Percentiles rank a stretch among this genome's conserved stretches.
phyloP scores from a whole-genome alignment of 2,329 filamentous ascomycete species.

The Aspergillus viridinutans region DNA sequence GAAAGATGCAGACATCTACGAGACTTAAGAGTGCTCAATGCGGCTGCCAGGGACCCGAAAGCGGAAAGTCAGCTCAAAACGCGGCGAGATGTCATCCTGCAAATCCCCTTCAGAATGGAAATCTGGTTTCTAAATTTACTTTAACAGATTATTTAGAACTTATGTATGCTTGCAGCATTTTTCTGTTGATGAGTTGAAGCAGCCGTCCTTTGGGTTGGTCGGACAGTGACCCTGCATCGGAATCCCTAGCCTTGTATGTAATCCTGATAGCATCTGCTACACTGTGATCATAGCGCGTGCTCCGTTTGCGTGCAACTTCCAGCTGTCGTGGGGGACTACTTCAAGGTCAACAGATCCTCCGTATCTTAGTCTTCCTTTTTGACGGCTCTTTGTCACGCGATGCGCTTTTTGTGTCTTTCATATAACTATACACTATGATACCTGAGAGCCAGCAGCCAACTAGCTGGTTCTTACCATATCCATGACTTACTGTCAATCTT shows the following conservation, averaged over 20 bases:
- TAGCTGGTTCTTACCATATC: conserved; percentile 10
- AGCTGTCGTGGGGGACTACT: conserved; percentile 15
- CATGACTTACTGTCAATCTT: conserved; percentile 11
- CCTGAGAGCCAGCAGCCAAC: conserved; percentile 11
- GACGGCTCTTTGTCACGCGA: conserved; percentile 24
- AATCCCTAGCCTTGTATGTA: conserved; percentile 17
- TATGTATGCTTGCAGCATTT: not conserved
- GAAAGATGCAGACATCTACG: not conserved
- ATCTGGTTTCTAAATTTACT: not conserved
- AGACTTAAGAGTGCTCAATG: not conserved
- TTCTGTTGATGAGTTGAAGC: not conserved
- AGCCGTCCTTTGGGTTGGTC: not conserved
- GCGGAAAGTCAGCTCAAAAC: conserved; percentile 16
- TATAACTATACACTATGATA: conserved; percentile 24
- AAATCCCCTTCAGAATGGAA: not conserved
- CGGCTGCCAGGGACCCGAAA: conserved; percentile 15
- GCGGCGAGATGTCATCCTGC: not conserved
- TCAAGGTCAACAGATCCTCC: conserved; percentile 28
- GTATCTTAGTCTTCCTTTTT: conserved; percentile 5
- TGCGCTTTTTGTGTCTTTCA: conserved; percentile 10
- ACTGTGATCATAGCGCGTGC: conserved; percentile 28
- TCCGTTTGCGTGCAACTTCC: conserved; percentile 22
- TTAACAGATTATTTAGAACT: not conserved
- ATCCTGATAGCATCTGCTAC: conserved; percentile 28
- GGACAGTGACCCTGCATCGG: not conserved